These are phyloP conservation scores for Hericium coralloides DNA, from an alignment of 768 basidiomycete species.

Conservation along the genomic window DNA sequence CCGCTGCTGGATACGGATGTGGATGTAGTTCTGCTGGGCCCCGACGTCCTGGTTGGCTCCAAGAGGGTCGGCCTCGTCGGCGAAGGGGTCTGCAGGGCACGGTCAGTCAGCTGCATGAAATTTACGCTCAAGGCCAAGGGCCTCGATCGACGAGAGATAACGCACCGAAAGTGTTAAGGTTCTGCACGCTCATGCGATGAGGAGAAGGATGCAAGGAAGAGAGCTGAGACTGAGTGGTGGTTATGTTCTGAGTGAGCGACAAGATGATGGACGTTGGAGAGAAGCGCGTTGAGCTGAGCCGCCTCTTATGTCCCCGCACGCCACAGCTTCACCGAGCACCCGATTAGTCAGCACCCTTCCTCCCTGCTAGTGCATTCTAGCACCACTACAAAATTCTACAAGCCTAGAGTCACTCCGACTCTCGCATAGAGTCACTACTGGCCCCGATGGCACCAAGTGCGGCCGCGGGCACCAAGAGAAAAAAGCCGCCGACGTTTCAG, in stretches of 20 bases:
- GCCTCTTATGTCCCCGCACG: background rate
- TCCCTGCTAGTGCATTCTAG: constrained; percentile 2
- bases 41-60: constrained; percentile 66
- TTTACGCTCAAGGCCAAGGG: constrained; percentile 14
- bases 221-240: constrained; percentile 40
- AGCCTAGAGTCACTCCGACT: too few relatives aligned
- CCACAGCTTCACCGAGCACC: constrained; percentile 5
- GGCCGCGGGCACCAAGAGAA: constrained; percentile 30
- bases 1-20: constrained; percentile 97
- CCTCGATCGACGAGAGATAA: constrained; percentile 10
- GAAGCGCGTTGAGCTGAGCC: constrained; percentile 2
- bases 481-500: constrained; percentile 61
- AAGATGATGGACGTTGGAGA: constrained; percentile 18
- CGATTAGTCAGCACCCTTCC: background rate
- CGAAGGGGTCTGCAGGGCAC: constrained; percentile 74
- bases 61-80: constrained; percentile 85
- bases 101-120: background rate
- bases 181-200: constrained; percentile 93
- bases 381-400: background rate
- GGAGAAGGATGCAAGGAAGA: constrained; percentile 27
- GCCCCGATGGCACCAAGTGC: background rate
- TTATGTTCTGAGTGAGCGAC: constrained; percentile 20
- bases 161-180: constrained; percentile 75
- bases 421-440: too few relatives aligned
- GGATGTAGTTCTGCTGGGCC: constrained; percentile 77